Evolutionary conservation across 2,329 filamentous ascomycete species (phyloP).

Genomic region (Lachnellula occidentalis): DNA sequence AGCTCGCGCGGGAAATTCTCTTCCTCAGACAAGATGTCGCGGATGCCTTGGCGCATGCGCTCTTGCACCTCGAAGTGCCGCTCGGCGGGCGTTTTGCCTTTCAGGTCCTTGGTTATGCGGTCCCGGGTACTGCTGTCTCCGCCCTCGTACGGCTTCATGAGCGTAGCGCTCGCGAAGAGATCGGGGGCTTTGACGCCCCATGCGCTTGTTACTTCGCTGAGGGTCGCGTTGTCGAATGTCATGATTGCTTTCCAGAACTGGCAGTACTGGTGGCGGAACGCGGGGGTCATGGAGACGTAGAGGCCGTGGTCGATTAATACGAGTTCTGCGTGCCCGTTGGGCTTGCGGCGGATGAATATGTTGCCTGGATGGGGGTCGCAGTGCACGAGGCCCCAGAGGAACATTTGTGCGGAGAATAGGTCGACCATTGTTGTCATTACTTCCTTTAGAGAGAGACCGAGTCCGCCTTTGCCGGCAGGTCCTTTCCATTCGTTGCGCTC

Average conservation of each 20-base stretch:
- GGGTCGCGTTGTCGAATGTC: slow-evolving; percentile 83
- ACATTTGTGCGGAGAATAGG: slow-evolving; percentile 96
- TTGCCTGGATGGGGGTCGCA: slow-evolving; percentile 97
- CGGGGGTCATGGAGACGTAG: slow-evolving; percentile 83
- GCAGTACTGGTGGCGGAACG: slow-evolving; percentile 81
- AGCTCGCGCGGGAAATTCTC: slow-evolving; percentile 65
- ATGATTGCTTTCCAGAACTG: slow-evolving; percentile 91
- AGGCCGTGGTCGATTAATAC: slow-evolving; percentile 96
- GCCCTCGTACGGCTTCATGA: slow-evolving; percentile 86
- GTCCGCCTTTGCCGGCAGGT: slow-evolving; percentile 64
- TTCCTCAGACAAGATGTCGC: slow-evolving; percentile 62
- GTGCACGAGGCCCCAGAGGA: slow-evolving; percentile 92
- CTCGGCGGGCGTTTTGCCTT: slow-evolving; percentile 49
- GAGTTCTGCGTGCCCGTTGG: slow-evolving; percentile 77
- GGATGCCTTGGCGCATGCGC: slow-evolving; percentile 58
- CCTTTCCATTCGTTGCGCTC: slow-evolving; percentile 76
- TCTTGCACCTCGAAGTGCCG: slow-evolving; percentile 73
- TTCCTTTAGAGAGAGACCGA: slow-evolving; percentile 75
- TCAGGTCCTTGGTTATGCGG: slow-evolving; percentile 48
- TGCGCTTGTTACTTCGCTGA: slow-evolving; percentile 62
- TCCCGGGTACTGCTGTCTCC: slow-evolving; percentile 66
- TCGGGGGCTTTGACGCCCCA: slow-evolving; percentile 92
- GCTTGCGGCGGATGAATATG: slow-evolving; percentile 85
- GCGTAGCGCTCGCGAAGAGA: slow-evolving; percentile 83
- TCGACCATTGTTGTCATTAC: slow-evolving; percentile 98